Evolutionary conservation across 148 eudicot genomes (phyloP), one percentile per base, ranked within the genome.

Genomic region (Bassia scoparia): DNA sequence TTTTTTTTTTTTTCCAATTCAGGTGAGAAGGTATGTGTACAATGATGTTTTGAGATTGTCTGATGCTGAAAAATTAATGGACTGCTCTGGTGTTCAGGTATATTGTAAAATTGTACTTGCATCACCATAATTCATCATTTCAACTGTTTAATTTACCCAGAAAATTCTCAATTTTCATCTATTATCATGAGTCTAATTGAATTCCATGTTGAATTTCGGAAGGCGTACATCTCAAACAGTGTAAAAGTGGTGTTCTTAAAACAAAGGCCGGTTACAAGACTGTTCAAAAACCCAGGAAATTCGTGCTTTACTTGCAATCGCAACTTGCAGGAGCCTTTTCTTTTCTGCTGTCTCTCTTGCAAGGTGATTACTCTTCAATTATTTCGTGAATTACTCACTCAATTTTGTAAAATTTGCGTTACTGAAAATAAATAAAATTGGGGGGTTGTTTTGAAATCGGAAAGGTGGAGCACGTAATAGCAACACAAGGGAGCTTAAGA

Each of bases 11-110:
- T 1, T 10, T 43, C 11, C 37, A 7, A 16, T 52, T 52, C 69
- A 88, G 91, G 82, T 84, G 24, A 52, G 91, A 37, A 74, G 91
- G 49, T 88, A 88, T 46, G 86, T 88, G 60, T 88, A 86, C 61
- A 85, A 86, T 54, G 89, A 86, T 60, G 91, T 88, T 53, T 41
- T 88, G 12, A 61, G 79, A 9, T 20, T 87, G 60, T 68, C 50
- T 21, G 87, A 84, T 76, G 87, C 84, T 48, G 81, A 76, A 70
- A 82, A 71, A 69, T 26, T 84, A 16, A 74, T 82, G 41, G 85
- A 86, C 35, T 86, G 86, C 54, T 77, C 81, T 68, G 80, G 70
- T 23, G 81, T 86, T 77, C 86, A 86, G 63, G 89, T 83, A 70
- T 41, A 8, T 8, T 41, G 46, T 41, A 41, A 11, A 8, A 41